phyloP scores from a whole-genome alignment of 140 eudicot genomes.

The Bidens hawaiensis region DNA sequence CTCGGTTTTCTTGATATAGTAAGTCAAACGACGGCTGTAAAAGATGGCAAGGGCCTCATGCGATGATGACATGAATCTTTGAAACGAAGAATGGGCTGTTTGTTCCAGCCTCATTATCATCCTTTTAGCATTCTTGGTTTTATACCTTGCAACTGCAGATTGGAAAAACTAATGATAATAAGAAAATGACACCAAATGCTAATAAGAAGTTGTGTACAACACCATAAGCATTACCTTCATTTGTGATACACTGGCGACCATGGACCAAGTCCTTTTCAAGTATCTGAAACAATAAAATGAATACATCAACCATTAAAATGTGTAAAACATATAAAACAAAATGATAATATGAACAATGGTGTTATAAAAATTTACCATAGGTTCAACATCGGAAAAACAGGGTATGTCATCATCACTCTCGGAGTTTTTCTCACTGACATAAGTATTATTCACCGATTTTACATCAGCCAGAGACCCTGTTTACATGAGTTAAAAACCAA shows the following conservation, averaged over 20 bases:
- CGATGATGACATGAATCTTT: constrained; percentile 71
- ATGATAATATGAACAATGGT: constrained; percentile 4
- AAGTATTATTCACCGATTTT: constrained; percentile 39
- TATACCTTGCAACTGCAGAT: constrained; percentile 54
- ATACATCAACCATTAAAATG: constrained; percentile 12
- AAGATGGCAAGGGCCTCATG: constrained; percentile 76
- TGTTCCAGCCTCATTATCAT: constrained; percentile 77
- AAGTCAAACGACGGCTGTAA: constrained; percentile 73
- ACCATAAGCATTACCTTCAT: constrained; percentile 47
- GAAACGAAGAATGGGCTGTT: constrained; percentile 56
- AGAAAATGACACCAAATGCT: neutral
- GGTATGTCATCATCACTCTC: constrained; percentile 78
- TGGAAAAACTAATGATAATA: constrained; percentile 6
- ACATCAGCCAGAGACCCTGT: constrained; percentile 44
- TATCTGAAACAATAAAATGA: constrained; percentile 46
- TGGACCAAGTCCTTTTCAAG: constrained; percentile 79
- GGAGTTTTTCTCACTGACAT: constrained; percentile 34
- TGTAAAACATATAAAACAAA: neutral
- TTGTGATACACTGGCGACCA: constrained; percentile 34
- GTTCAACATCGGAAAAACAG: constrained; percentile 85
- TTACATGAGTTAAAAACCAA: constrained; percentile 3
- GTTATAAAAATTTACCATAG: constrained; percentile 55
- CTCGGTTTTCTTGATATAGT: constrained; percentile 69
- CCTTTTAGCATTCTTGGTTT: constrained; percentile 52
- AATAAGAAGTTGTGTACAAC: neutral